Conservation (phyloP, 345 rosid species). For the Lumnitzera racemosa region DNA sequence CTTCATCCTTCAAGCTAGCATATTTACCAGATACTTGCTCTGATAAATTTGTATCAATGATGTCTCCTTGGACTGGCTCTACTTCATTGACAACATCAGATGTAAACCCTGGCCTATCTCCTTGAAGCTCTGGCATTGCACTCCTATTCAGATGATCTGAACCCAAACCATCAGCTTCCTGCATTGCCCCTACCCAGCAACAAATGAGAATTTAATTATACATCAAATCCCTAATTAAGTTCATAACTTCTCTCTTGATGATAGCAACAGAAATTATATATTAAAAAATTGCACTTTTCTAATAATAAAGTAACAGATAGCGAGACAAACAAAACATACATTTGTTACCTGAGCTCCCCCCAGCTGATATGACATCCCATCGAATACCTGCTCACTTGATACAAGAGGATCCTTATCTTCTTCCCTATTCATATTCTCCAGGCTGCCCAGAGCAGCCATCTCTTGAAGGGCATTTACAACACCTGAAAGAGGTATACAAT, state of each 20-base stretch:
- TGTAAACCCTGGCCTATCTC: slow-evolving; percentile 7
- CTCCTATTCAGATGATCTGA: slow-evolving; percentile 27
- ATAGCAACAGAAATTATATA: not conserved
- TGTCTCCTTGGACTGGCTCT: slow-evolving; percentile 21
- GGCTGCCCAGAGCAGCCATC: slow-evolving; percentile 18
- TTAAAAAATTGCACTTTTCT: not conserved
- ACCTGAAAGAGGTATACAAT: slow-evolving; percentile 10
- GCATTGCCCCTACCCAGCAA: slow-evolving; percentile 92
- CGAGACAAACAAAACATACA: slow-evolving; percentile 72
- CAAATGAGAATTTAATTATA: slow-evolving; percentile 66
- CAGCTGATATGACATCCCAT: slow-evolving; percentile 30
- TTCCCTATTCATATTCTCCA: slow-evolving; percentile 19
- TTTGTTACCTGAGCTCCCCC: slow-evolving; percentile 71
- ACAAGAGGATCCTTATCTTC: slow-evolving; percentile 22
- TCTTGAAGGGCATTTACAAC: slow-evolving; percentile 19
- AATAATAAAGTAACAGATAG: not conserved
- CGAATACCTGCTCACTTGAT: slow-evolving; percentile 30
- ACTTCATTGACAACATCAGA: slow-evolving; percentile 17
- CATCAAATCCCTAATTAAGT: not conserved
- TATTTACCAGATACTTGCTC: slow-evolving; percentile 7
- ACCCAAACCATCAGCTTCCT: slow-evolving; percentile 61
- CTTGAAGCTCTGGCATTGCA: slow-evolving; percentile 15
- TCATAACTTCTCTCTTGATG: not conserved
- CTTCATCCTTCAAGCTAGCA: slow-evolving; percentile 13
- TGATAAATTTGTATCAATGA: slow-evolving; percentile 16